Percentiles rank a stretch among this genome's conserved stretches.
These are phyloP conservation scores for Aspergillus sp. DNA, from an alignment of 2,329 filamentous ascomycete species.

Conservation along the genomic window DNA sequence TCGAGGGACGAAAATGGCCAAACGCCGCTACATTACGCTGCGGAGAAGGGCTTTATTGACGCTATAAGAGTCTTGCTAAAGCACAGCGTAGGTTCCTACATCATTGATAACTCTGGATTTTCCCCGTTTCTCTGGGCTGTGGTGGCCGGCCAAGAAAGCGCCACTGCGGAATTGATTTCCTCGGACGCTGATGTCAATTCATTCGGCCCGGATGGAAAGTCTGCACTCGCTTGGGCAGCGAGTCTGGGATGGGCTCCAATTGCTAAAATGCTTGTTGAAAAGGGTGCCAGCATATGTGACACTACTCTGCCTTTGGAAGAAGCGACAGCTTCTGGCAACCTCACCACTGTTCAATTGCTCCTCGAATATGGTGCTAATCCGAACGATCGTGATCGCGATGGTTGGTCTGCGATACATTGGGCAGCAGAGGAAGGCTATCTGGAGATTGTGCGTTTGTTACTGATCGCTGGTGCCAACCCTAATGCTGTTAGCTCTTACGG, in stretches of 20 bases:
- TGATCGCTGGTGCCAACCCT: conserved; percentile 18
- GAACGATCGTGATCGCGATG: conserved; percentile 21
- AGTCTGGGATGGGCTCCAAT: conserved; percentile 14
- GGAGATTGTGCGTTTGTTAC: conserved; percentile 21
- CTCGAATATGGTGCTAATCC: conserved; percentile 15
- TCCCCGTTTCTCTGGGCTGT: conserved; percentile 25
- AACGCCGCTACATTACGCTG: conserved; percentile 27
- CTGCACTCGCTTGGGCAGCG: conserved; percentile 23
- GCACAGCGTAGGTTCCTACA: conserved; percentile 16
- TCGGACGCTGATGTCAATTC: conserved; percentile 16
- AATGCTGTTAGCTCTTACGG: conserved; percentile 18
- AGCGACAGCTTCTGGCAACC: conserved; percentile 19
- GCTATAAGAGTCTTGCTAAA: conserved; percentile 16
- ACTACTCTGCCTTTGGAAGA: conserved; percentile 15
- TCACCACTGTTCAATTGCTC: conserved; percentile 18
- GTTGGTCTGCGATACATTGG: conserved; percentile 20
- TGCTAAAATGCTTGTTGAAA: conserved; percentile 14
- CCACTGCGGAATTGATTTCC: conserved; percentile 8
- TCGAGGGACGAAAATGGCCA: conserved; percentile 18
- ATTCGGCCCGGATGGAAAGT: conserved; percentile 20
- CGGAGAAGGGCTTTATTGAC: conserved; percentile 18
- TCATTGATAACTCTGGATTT: conserved; percentile 23
- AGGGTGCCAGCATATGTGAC: conserved; percentile 8
- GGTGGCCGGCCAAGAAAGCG: conserved; percentile 18
- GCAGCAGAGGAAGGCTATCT: conserved; percentile 22